These are phyloP conservation scores for Xylaria flabelliformis DNA, from an alignment of 495 filamentous ascomycete genomes.

Conservation along the genomic window DNA sequence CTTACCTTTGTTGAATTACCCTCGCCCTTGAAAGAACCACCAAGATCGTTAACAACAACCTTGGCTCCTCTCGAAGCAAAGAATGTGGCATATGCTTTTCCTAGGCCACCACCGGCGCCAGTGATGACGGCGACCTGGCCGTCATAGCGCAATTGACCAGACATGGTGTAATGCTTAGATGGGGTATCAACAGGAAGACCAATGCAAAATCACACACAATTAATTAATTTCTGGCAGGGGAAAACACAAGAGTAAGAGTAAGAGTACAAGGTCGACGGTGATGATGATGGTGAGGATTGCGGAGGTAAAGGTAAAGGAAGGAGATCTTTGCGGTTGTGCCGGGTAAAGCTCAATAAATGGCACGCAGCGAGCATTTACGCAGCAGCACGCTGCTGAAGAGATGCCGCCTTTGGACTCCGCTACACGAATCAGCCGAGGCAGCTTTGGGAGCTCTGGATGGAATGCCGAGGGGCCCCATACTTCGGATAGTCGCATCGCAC, in stretches of 20 bases:
- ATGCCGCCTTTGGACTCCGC: constrained; percentile 39
- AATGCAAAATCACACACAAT: not conserved
- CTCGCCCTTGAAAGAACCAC: constrained; percentile 93
- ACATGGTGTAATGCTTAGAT: constrained; percentile 58
- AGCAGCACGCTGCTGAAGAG: constrained; percentile 20
- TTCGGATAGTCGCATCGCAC: not conserved
- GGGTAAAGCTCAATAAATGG: constrained; percentile 21
- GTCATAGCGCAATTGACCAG: constrained; percentile 84
- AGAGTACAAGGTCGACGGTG: not conserved
- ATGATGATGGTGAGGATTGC: constrained; percentile 4
- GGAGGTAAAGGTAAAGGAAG: constrained; percentile 12
- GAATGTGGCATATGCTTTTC: constrained; percentile 90
- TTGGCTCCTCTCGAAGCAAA: constrained; percentile 92
- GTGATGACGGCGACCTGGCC: constrained; percentile 97
- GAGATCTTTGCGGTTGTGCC: constrained; percentile 11
- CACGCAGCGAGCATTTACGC: constrained; percentile 20
- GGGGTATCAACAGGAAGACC: constrained; percentile 24
- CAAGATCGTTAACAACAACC: constrained; percentile 97
- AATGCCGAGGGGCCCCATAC: constrained; percentile 41
- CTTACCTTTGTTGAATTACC: constrained; percentile 84
- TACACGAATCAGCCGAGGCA: constrained; percentile 45
- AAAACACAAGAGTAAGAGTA: constrained; percentile 9
- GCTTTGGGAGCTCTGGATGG: constrained; percentile 36
- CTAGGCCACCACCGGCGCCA: constrained; percentile 92
- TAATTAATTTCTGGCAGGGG: not conserved